Conservation (phyloP, 2,329 filamentous ascomycete genomes). For the Leptodontidium sp. region DNA sequence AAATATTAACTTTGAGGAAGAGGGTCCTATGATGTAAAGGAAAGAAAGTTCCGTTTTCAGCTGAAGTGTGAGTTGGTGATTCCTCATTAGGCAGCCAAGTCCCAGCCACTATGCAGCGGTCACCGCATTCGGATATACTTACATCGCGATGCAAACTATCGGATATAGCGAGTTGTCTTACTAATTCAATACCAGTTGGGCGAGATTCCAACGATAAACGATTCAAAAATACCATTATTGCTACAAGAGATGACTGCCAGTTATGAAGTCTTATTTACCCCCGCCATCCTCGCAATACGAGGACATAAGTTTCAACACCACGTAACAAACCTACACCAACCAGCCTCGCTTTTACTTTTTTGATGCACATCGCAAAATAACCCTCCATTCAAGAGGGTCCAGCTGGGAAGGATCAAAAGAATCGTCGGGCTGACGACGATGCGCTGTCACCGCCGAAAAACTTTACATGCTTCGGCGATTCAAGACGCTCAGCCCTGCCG, state of each 20-base stretch:
- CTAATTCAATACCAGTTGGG: background rate
- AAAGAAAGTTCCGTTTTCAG: background rate
- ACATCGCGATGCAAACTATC: too few relatives aligned
- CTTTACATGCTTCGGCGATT: background rate
- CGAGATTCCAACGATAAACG: background rate
- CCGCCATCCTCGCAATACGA: background rate
- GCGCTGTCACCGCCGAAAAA: conserved; percentile 1
- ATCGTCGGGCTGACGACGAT: background rate
- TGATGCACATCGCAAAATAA: conserved; percentile 52
- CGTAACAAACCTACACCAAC: background rate
- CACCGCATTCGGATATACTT: too few relatives aligned
- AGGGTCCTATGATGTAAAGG: background rate
- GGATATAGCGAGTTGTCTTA: too few relatives aligned
- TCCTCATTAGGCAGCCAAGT: conserved; percentile 10
- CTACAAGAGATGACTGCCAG: too few relatives aligned
- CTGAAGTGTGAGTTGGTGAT: conserved; percentile 4
- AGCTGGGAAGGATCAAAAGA: background rate
- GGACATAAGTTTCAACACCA: conserved; percentile 11
- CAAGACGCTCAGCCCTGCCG: background rate
- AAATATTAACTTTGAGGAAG: background rate
- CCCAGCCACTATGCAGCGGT: background rate
- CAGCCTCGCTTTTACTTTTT: conserved; percentile 7
- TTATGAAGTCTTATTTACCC: background rate
- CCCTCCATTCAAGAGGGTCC: background rate
- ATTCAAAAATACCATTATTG: too few relatives aligned